Evolutionary conservation across 2,329 filamentous ascomycete genomes (phyloP), one percentile per base, ranked within the genome.

Genomic region (Beauveria medogensis): DNA sequence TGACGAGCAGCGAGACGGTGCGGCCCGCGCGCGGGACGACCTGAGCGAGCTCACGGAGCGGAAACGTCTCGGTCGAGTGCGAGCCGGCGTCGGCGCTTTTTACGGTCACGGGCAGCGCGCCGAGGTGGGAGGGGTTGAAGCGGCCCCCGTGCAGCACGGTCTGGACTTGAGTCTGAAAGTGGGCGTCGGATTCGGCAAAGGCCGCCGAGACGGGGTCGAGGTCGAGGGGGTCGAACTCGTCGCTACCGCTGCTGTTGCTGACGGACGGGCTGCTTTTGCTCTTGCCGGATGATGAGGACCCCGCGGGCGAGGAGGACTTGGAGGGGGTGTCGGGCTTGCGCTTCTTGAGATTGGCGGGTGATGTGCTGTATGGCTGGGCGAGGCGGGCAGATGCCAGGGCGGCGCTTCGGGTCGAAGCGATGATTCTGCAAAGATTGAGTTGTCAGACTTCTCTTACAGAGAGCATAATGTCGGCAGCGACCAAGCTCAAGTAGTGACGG

Each of bases 11-110:
- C 7, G 74, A 75, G 44, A 78, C 71, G 34, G 72, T 71, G 58
- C 76, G 72, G 2, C 74, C 74, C 6, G 70, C 69, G 59, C 75
- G 78, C 58, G 80, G 79, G 24, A 83, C 77, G 5, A 84, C 74
- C 69, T 82, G 77, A 28, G 80, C 81, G 37, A 84, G 76, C 70
- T 84, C 81, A 59, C 76, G 75, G n/a, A 84, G 76, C 40, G 80
- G 79, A 66, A 78, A 82, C 46, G 63, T 62, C 14, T 41, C 20
- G 61, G 26, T 52, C 57, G 66, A 28, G 8, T 7, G 7, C 26
- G 26, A 28, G 26, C 26, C 26, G 26, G 63, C 66, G 22, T 65
- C 64, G 30, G 67, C 64, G 51, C 68, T 64, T 62, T 74, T 74
- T 65, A 75, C 60, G n/a, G 67, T 46, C 37, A 83, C 76, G 28